phyloP scores from a whole-genome alignment of 805 yeast species.

The Hanseniaspora jakobsenii region DNA sequence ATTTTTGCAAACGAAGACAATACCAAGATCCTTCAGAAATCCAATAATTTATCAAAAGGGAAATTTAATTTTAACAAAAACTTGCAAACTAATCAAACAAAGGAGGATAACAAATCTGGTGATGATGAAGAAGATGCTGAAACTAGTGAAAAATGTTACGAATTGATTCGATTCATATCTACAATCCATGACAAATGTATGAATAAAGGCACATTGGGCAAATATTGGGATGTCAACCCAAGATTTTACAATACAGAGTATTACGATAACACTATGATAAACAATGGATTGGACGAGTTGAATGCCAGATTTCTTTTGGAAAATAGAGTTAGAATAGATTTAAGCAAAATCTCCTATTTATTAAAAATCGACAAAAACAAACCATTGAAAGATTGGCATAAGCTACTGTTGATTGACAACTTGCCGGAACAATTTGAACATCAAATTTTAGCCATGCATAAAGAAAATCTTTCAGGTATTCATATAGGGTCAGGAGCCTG shows the following conservation, averaged over 20 bases:
- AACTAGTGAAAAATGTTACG: slow-evolving; percentile 14
- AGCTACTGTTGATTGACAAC: slow-evolving; percentile 7
- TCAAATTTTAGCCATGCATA: background rate
- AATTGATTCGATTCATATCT: slow-evolving; percentile 11
- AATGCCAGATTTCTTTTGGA: slow-evolving; percentile 12
- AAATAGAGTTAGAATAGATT: slow-evolving; percentile 11
- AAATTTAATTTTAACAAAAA: too few species aligned
- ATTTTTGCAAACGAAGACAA: slow-evolving; percentile 2
- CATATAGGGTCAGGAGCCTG: slow-evolving; percentile 14
- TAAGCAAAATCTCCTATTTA: slow-evolving; percentile 8
- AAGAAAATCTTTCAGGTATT: background rate
- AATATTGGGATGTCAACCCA: slow-evolving; percentile 13
- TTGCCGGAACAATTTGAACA: slow-evolving; percentile 9
- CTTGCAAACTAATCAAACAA: too few species aligned
- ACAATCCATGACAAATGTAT: slow-evolving; percentile 12
- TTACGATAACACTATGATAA: slow-evolving; percentile 9
- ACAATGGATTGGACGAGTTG: slow-evolving; percentile 10
- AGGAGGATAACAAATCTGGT: too few species aligned
- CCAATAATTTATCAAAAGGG: too few species aligned
- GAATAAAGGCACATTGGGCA: slow-evolving; percentile 1
- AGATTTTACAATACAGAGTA: slow-evolving; percentile 6
- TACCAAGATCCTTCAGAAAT: too few species aligned
- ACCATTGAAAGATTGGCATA: slow-evolving; percentile 13
- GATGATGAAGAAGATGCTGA: slow-evolving; percentile 14
- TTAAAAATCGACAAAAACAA: slow-evolving; percentile 13